Percentiles rank a stretch among this genome's conserved stretches.
phyloP scores from a whole-genome alignment of 2,329 filamentous ascomycete species.

The Endoconidiophora polonica region DNA sequence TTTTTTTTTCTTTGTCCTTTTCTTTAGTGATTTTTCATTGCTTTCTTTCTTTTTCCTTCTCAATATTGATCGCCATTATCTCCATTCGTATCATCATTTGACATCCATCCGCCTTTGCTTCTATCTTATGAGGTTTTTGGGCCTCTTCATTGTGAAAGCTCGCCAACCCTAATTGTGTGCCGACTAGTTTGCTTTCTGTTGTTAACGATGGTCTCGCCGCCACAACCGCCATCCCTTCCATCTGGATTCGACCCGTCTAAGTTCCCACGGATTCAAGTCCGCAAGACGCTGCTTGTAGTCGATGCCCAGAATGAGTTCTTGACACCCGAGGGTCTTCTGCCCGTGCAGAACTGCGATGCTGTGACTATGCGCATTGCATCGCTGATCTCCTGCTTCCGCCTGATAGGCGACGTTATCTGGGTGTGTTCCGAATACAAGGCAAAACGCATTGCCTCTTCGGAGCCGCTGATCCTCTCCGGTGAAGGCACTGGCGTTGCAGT shows the following conservation, averaged over 20 bases:
- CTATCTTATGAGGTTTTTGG: not conserved
- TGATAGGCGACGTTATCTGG: conserved; percentile 62
- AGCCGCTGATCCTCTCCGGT: not conserved
- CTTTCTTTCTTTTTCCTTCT: not conserved
- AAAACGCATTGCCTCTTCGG: conserved; percentile 24
- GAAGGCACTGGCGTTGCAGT: conserved; percentile 19
- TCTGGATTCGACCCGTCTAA: conserved; percentile 32
- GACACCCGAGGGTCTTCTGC: conserved; percentile 47
- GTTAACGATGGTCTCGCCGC: not conserved
- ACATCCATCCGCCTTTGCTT: not conserved
- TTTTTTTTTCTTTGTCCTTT: not conserved
- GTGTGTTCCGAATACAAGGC: conserved; percentile 57
- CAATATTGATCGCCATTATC: too few relatives aligned
- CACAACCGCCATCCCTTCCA: not conserved
- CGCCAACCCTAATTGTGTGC: not conserved
- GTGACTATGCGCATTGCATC: conserved; percentile 51
- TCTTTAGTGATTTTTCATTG: not conserved
- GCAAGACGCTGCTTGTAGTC: conserved; percentile 61
- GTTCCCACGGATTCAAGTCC: conserved; percentile 39
- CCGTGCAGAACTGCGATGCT: conserved; percentile 43
- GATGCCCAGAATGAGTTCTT: conserved; percentile 89
- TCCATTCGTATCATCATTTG: too few relatives aligned
- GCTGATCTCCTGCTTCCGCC: conserved; percentile 57
- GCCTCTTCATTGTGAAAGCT: not conserved
- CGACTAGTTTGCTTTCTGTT: not conserved